These are phyloP conservation scores for Penicillium sp. DNA, from an alignment of 2,329 filamentous ascomycete species.

Conservation along the genomic window DNA sequence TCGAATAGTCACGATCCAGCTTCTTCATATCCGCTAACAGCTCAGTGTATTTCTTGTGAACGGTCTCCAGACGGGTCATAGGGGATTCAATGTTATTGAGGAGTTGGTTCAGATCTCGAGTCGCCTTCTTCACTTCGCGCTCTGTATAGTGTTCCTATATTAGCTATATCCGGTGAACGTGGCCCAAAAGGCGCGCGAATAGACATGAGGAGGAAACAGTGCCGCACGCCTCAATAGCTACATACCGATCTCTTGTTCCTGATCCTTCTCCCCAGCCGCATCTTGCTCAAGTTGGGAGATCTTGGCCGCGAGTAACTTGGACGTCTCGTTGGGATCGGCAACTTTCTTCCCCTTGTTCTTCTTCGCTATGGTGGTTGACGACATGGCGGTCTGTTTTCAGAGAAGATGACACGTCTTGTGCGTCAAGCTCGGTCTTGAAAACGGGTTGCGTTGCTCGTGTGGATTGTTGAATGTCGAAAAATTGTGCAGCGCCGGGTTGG, in stretches of 20 bases:
- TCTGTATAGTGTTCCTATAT: slow-evolving; percentile 59
- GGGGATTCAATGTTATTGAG: slow-evolving; percentile 87
- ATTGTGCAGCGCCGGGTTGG: slow-evolving; percentile 22
- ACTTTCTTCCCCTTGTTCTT: slow-evolving; percentile 85
- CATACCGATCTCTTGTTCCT: slow-evolving; percentile 93
- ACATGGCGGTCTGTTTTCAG: slow-evolving; percentile 36
- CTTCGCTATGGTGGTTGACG: slow-evolving; percentile 63
- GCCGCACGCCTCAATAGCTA: slow-evolving; percentile 28
- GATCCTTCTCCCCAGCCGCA: slow-evolving; percentile 89
- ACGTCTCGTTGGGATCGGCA: slow-evolving; percentile 83
- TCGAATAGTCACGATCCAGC: slow-evolving; percentile 88
- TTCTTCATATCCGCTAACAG: slow-evolving; percentile 94
- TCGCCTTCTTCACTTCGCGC: slow-evolving; percentile 91
- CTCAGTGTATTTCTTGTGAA: slow-evolving; percentile 89
- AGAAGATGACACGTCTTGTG: slow-evolving; percentile 4
- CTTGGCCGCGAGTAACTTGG: slow-evolving; percentile 86
- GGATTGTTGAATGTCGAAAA: slow-evolving; percentile 23
- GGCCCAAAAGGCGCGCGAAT: background rate
- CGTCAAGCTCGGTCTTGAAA: slow-evolving; percentile 39
- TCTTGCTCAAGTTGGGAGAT: slow-evolving; percentile 96
- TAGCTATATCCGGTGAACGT: slow-evolving; percentile 27
- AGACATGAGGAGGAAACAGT: background rate
- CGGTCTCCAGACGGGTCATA: slow-evolving; percentile 84
- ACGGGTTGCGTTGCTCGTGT: slow-evolving; percentile 46
- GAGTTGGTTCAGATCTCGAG: slow-evolving; percentile 83